Conservation (phyloP, 306 rosid species). For the Pueraria montana region DNA sequence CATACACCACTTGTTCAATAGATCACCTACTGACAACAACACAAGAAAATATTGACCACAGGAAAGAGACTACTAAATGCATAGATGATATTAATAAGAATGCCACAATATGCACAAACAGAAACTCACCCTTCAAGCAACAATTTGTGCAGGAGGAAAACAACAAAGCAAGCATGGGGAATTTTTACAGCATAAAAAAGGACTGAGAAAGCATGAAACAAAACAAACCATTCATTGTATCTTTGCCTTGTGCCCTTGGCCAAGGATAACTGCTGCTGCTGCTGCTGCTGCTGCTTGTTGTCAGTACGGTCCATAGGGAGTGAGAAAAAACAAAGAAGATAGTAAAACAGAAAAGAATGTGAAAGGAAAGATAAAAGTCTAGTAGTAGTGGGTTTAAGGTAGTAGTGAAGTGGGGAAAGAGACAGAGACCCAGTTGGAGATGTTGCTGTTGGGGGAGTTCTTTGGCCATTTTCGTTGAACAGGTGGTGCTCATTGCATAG, state of each 20-base stretch:
- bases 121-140: constrained; percentile 34
- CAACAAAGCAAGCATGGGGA: constrained; percentile 34
- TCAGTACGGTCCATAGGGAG: constrained; percentile 81
- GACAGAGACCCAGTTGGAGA: constrained; percentile 66
- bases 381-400: constrained; percentile 63
- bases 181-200: constrained; percentile 22
- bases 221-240: constrained; percentile 92
- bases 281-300: too few relatives aligned
- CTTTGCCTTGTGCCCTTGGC: constrained; percentile 79
- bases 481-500: constrained; percentile 76
- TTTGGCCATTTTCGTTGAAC: constrained; percentile 78
- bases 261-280: constrained; percentile 74
- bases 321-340: constrained; percentile 44
- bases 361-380: constrained; percentile 54
- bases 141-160: constrained; percentile 30
- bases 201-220: constrained; percentile 46
- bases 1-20: background rate
- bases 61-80: constrained; percentile 15
- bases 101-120: constrained; percentile 24
- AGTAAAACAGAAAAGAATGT: constrained; percentile 56
- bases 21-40: constrained; percentile 9
- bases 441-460: constrained; percentile 64
- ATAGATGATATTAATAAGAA: constrained; percentile 8
- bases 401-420: constrained; percentile 58
- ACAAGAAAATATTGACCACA: background rate